A percentile compares a stretch with the other conserved stretches of the same genome.
phyloP scores from a whole-genome alignment of 2,329 filamentous ascomycete species.

The Hymenotorrendiella dingleyae region DNA sequence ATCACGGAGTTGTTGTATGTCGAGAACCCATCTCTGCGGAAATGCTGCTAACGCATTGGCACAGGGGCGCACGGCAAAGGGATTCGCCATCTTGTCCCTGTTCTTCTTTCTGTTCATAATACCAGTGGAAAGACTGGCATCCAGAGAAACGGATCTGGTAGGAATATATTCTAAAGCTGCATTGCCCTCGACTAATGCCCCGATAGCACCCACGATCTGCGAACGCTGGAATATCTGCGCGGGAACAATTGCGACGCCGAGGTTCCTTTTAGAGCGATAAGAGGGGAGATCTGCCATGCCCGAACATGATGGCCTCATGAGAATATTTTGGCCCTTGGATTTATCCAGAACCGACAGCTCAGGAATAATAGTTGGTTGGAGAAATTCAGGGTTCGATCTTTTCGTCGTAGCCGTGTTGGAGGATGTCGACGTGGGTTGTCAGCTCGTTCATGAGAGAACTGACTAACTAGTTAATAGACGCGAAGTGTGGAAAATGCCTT shows the following conservation, averaged over 20 bases:
- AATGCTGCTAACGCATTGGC: conserved; percentile 11
- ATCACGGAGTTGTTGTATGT: conserved; percentile 92
- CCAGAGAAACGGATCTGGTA: conserved; percentile 74
- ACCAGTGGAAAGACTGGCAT: conserved; percentile 77
- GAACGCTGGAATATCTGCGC: conserved; percentile 79
- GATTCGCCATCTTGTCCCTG: conserved; percentile 73
- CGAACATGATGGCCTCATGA: conserved; percentile 83
- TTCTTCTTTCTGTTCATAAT: conserved; percentile 81
- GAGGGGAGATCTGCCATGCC: conserved; percentile 46
- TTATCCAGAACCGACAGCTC: conserved; percentile 64
- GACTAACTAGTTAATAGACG: conserved; percentile 25
- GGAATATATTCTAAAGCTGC: conserved; percentile 26
- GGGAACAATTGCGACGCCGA: conserved; percentile 88
- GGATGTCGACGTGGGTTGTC: conserved; percentile 71
- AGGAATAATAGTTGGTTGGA: conserved; percentile 91
- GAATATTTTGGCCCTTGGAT: conserved; percentile 97
- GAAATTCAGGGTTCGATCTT: conserved; percentile 84
- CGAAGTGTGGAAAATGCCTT: conserved; percentile 84
- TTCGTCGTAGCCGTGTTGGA: conserved; percentile 86
- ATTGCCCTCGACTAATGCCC: conserved; percentile 21
- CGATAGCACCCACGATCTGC: conserved; percentile 73
- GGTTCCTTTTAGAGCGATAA: conserved; percentile 71
- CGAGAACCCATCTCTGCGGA: neutral
- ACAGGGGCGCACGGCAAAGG: conserved; percentile 79
- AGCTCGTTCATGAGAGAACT: conserved; percentile 5